Evolutionary conservation across 2,329 filamentous ascomycete species (phyloP).

Genomic region (Stromatinia cepivora): DNA sequence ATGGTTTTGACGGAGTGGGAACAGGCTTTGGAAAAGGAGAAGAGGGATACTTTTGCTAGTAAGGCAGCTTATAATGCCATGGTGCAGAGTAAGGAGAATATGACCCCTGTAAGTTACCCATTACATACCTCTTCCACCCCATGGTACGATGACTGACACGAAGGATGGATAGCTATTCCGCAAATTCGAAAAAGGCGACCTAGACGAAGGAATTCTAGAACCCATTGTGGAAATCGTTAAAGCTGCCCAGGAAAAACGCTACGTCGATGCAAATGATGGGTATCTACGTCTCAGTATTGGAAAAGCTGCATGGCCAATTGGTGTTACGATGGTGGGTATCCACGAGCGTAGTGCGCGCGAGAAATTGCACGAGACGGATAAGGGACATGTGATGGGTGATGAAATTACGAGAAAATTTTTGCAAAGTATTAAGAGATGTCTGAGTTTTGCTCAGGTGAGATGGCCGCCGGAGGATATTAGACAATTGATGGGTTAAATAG

Average conservation of each 20-base stretch:
- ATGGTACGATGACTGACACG: slow-evolving; percentile 24
- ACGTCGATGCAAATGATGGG: slow-evolving; percentile 95
- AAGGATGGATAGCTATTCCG: slow-evolving; percentile 65
- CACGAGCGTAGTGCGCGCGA: slow-evolving; percentile 95
- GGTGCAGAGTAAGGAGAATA: slow-evolving; percentile 82
- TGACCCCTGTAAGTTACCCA: slow-evolving; percentile 64
- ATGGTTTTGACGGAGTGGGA: slow-evolving; percentile 94
- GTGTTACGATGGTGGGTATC: slow-evolving; percentile 99
- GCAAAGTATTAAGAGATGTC: slow-evolving; percentile 94
- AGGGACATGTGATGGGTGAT: slow-evolving; percentile 96
- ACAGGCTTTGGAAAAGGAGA: slow-evolving; percentile 67
- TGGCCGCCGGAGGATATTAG: slow-evolving; percentile 92
- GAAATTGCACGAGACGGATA: slow-evolving; percentile 84
- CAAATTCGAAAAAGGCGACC: slow-evolving; percentile 77
- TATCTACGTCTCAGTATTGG: slow-evolving; percentile 92
- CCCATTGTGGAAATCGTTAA: slow-evolving; percentile 90
- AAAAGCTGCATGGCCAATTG: slow-evolving; percentile 97
- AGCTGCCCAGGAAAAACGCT: slow-evolving; percentile 84
- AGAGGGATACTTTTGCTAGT: slow-evolving; percentile 68
- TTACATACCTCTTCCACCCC: neutral
- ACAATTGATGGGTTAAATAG: slow-evolving; percentile 78
- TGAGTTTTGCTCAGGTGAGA: slow-evolving; percentile 94
- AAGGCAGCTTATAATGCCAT: slow-evolving; percentile 82
- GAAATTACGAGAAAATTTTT: slow-evolving; percentile 93
- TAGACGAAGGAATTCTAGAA: slow-evolving; percentile 76